Conservation (phyloP, 202 grass and related monocot species). For the Thinopyrum obtusiflorum region DNA sequence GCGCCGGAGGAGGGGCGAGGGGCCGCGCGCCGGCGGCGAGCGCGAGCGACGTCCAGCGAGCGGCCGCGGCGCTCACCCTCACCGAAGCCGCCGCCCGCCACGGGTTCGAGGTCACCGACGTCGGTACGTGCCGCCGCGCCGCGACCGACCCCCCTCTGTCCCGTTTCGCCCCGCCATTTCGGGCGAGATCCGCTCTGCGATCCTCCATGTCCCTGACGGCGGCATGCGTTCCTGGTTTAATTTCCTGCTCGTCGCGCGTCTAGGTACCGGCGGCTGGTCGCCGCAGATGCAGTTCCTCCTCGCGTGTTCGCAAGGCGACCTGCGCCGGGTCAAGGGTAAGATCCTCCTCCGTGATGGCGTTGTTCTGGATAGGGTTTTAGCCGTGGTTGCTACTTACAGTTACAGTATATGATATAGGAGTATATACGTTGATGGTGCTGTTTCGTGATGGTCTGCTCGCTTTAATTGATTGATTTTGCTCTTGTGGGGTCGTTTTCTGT, state of each 20-base stretch:
- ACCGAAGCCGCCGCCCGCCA: neutral
- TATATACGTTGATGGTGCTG: neutral
- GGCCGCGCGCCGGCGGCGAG: neutral
- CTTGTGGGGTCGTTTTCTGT: too few relatives aligned
- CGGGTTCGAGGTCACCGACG: neutral
- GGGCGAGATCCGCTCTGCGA: neutral
- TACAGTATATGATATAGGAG: too few relatives aligned
- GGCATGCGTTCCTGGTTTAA: neutral
- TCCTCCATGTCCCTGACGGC: neutral
- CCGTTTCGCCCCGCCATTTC: neutral
- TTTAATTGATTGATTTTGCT: neutral
- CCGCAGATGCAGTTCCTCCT: conserved; percentile 20
- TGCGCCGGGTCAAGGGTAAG: conserved; percentile 25
- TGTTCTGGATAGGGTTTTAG: neutral
- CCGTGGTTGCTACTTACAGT: too few relatives aligned
- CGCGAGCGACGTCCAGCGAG: neutral
- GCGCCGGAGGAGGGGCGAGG: neutral
- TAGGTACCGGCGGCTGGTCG: neutral
- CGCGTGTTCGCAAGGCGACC: conserved; percentile 7
- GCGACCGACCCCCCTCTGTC: neutral
- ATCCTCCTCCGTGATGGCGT: neutral
- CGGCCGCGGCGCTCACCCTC: neutral
- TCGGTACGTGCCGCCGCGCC: neutral
- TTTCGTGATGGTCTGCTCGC: neutral
- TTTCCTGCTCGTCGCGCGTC: neutral